Evolutionary conservation across 805 yeast genomes (phyloP).

Genomic region (Grigorovia humatica): DNA sequence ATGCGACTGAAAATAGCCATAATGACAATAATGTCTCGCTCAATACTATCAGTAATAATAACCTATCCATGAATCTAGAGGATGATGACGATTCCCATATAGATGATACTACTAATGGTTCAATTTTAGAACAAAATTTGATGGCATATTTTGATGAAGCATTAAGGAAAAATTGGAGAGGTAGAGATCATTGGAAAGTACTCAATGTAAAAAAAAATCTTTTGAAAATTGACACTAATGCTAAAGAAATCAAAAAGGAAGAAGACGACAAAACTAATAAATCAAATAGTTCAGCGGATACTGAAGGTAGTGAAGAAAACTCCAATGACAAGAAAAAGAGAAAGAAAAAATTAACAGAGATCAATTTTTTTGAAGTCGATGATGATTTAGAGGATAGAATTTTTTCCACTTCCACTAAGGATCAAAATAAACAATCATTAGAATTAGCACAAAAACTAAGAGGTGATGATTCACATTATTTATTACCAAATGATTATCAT

Average conservation of each 20-base stretch:
- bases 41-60: too few species aligned
- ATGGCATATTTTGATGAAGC: slow-evolving; percentile 75
- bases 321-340: slow-evolving; percentile 11
- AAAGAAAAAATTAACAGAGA: slow-evolving; percentile 29
- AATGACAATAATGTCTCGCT: not conserved
- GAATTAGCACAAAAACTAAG: slow-evolving; percentile 35
- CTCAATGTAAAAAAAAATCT: slow-evolving; percentile 39
- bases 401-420: slow-evolving; percentile 30
- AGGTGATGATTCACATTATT: slow-evolving; percentile 34
- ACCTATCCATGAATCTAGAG: not conserved
- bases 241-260: slow-evolving; percentile 1
- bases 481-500: slow-evolving; percentile 64
- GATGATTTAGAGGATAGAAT: slow-evolving; percentile 32
- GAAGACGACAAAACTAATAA: slow-evolving; percentile 1
- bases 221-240: slow-evolving; percentile 1
- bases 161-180: slow-evolving; percentile 70
- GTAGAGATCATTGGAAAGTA: slow-evolving; percentile 89
- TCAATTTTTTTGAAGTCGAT: slow-evolving; percentile 36
- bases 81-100: not conserved
- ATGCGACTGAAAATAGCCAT: not conserved
- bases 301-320: slow-evolving; percentile 5
- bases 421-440: slow-evolving; percentile 19
- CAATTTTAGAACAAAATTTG: slow-evolving; percentile 46
- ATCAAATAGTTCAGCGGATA: slow-evolving; percentile 5
- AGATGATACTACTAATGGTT: slow-evolving; percentile 11